A percentile compares a stretch with the other conserved stretches of the same genome.
Evolutionary conservation across 163 green algal genomes (phyloP).

Genomic region (Chloroidium sp.): DNA sequence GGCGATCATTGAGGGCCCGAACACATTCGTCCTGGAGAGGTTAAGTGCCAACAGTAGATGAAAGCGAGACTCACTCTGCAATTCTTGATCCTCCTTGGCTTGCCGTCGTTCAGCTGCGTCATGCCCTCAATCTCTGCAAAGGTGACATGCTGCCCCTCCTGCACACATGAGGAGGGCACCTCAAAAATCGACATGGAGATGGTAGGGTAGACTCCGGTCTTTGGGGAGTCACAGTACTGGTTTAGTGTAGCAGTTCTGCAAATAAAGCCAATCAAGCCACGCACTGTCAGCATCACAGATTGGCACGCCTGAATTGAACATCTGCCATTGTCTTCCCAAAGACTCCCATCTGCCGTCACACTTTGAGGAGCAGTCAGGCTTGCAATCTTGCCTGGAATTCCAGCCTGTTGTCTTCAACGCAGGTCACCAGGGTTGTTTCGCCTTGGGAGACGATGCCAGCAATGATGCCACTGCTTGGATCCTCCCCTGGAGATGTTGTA

Average conservation of each 20-base stretch:
- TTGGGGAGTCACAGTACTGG: no score
- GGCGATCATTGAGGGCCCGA: no score
- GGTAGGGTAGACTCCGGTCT: no score
- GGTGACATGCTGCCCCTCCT: conserved; percentile 83
- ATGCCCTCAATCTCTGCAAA: conserved; percentile 93
- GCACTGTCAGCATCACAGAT: no score
- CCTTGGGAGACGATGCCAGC: conserved; percentile 61
- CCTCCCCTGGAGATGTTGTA: conserved; percentile 56
- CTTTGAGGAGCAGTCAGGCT: background rate
- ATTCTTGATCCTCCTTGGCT: conserved; percentile 73
- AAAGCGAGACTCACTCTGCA: conserved; percentile 50
- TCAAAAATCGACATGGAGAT: no score
- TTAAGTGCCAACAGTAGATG: no score
- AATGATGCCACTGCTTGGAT: conserved; percentile 89
- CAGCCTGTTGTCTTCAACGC: conserved; percentile 95
- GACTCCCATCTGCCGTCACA: no score
- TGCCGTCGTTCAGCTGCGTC: conserved; percentile 74
- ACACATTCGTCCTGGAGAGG: no score
- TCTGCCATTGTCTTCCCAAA: no score
- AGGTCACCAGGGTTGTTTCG: conserved; percentile 78
- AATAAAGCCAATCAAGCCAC: no score
- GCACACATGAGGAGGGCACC: conserved; percentile 4
- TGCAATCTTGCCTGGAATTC: conserved; percentile 69
- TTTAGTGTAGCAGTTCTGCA: no score
- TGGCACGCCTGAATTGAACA: no score